Evolutionary conservation across 371 early-diverging fungal species (phyloP).

Genomic region (Zancudomyces culisetae): DNA sequence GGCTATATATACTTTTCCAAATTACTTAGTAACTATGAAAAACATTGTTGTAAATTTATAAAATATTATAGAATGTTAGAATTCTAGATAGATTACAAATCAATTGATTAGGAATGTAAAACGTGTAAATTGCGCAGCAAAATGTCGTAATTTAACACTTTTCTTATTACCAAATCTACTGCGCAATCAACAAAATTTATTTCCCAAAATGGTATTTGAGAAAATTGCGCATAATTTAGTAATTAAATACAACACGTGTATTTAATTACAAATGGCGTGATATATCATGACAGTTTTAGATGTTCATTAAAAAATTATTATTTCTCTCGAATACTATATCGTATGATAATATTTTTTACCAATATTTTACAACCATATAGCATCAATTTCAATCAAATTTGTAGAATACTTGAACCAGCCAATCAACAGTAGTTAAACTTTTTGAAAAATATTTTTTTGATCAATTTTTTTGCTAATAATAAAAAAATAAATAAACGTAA

Average conservation of each 20-base stretch:
- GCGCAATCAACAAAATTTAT: not conserved
- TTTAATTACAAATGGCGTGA: not conserved
- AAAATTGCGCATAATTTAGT: not conserved
- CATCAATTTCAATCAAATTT: too few relatives aligned
- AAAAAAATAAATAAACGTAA: too few relatives aligned
- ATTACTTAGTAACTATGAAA: not conserved
- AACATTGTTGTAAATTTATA: not conserved
- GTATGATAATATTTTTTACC: too few relatives aligned
- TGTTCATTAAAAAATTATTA: too few relatives aligned
- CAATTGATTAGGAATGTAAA: not conserved
- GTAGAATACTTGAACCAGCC: too few relatives aligned
- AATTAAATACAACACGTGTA: conserved; percentile 1
- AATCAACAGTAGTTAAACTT: too few relatives aligned
- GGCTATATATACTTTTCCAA: not conserved
- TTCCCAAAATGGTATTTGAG: not conserved
- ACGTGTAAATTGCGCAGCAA: not conserved
- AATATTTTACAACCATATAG: too few relatives aligned
- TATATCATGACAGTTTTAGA: not conserved
- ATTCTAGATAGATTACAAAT: not conserved
- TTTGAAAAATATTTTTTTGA: too few relatives aligned
- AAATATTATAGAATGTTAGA: not conserved
- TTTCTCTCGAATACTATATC: too few relatives aligned
- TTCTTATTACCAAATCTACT: not conserved
- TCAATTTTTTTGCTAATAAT: too few relatives aligned
- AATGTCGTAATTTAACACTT: not conserved